A percentile compares a stretch with the other conserved stretches of the same genome.
phyloP scores from a whole-genome alignment of 148 eudicot species.

The Rhododendron vialii region DNA sequence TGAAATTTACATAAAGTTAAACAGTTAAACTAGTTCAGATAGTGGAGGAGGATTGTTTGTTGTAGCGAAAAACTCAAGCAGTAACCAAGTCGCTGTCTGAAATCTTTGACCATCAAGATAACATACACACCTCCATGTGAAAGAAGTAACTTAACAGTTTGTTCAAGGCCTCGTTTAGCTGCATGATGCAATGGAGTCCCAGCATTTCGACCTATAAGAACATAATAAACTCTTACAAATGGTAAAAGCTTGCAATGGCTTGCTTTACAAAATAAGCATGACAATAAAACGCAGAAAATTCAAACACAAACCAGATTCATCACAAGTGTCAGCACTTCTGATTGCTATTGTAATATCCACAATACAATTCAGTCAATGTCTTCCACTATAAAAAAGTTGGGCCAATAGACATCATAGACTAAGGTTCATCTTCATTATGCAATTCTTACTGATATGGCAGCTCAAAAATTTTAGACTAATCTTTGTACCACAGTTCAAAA shows the following conservation, averaged over 20 bases:
- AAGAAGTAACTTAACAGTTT: constrained; percentile 69
- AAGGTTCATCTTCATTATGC: neutral
- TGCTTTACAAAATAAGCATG: constrained; percentile 2
- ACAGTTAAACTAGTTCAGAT: neutral
- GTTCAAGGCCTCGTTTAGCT: constrained; percentile 84
- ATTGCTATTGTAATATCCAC: neutral
- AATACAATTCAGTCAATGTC: neutral
- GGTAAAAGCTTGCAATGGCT: neutral
- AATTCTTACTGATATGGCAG: neutral
- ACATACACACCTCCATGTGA: constrained; percentile 63
- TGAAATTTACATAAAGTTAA: constrained; percentile 26
- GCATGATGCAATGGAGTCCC: constrained; percentile 98
- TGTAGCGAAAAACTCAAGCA: neutral
- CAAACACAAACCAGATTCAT: neutral
- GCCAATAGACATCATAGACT: neutral
- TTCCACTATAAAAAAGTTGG: neutral
- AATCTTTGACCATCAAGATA: neutral
- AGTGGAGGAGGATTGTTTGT: neutral
- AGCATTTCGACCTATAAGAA: constrained; percentile 59
- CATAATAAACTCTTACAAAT: neutral
- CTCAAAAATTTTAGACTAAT: neutral
- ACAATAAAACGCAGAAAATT: neutral
- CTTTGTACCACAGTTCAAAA: neutral
- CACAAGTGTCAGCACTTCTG: neutral
- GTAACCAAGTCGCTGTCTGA: neutral